Conservation (phyloP, 176 grass and related monocot species). For the Carex pumila region DNA sequence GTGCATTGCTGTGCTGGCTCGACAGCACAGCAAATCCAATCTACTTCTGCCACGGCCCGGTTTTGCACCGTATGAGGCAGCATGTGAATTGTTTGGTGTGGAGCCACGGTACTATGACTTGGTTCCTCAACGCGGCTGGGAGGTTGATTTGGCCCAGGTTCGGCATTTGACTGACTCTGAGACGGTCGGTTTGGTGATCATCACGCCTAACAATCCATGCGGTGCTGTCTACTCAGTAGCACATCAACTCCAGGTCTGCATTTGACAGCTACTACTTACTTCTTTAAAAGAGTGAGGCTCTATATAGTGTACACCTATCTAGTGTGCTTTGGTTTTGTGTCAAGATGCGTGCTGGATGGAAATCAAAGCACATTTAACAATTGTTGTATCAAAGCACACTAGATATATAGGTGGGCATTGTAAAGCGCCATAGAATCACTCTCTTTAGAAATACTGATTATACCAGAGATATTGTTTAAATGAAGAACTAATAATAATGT, state of each 20-base stretch:
- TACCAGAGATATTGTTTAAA: neutral
- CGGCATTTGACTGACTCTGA: constrained; percentile 23
- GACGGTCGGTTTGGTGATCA: constrained; percentile 68
- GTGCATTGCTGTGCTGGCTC: constrained; percentile 57
- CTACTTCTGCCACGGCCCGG: constrained; percentile 73
- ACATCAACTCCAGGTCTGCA: constrained; percentile 53
- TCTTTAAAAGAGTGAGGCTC: no score
- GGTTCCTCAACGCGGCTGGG: constrained; percentile 41
- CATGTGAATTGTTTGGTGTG: constrained; percentile 56
- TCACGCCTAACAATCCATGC: constrained; percentile 89
- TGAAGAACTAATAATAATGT: neutral
- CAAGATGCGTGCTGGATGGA: no score
- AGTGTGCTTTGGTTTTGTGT: no score
- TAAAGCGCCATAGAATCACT: no score
- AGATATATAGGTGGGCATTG: no score
- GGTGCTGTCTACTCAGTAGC: constrained; percentile 47
- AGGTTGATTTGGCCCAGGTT: constrained; percentile 46
- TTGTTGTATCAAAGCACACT: no score
- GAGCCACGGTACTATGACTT: constrained; percentile 76
- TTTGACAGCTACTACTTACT: neutral
- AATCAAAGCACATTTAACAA: no score
- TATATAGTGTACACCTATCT: no score
- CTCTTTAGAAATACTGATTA: neutral
- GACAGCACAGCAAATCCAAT: constrained; percentile 30
- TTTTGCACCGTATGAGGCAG: constrained; percentile 65